Evolutionary conservation across 176 grass and related monocot genomes (phyloP).

Genomic region (Triticum aestivum): IWGSC_CS_RefSeq_v2.1 NC_057801.1:734977680-734978179

Average conservation of each 20-base stretch:
- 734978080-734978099: background rate
- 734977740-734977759: background rate
- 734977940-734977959: background rate
- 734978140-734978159: constrained; percentile 63
- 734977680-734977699: background rate
- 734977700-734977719: background rate
- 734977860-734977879: background rate
- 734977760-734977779: background rate
- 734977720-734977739: background rate
- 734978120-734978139: background rate
- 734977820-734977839: background rate
- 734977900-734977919: background rate
- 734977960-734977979: background rate
- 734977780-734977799: background rate
- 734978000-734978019: background rate
- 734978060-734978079: background rate
- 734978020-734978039: background rate
- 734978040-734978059: background rate
- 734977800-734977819: background rate
- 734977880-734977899: background rate
- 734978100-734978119: background rate
- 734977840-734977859: background rate
- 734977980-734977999: background rate
- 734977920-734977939: background rate
- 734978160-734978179: constrained; percentile 77